These are phyloP conservation scores for Boletus hoseneyae DNA, from an alignment of 1,284 basidiomycete genomes.

Conservation along the genomic window DNA sequence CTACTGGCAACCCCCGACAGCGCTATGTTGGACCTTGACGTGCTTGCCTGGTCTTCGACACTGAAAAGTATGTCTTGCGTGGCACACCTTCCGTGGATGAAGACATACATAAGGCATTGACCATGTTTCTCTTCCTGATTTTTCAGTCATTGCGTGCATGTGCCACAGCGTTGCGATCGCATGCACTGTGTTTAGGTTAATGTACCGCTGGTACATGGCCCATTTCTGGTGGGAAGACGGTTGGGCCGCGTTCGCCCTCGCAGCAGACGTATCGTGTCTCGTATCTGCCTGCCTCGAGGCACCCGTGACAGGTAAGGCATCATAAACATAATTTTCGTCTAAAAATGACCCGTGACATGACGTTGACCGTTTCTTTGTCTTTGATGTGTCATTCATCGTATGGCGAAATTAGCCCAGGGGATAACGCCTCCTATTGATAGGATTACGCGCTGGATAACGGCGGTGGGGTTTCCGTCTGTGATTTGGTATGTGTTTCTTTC, in stretches of 20 bases:
- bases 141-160: slow-evolving; percentile 11
- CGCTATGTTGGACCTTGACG: background rate
- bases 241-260: slow-evolving; percentile 26
- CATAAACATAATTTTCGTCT: background rate
- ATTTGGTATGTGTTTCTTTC: slow-evolving; percentile 16
- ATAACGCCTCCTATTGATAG: background rate
- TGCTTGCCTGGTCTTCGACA: slow-evolving; percentile 11
- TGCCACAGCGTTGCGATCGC: slow-evolving; percentile 26
- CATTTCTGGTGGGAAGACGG: slow-evolving; percentile 31
- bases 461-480: slow-evolving; percentile 20
- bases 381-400: background rate
- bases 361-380: background rate
- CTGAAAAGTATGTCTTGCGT: slow-evolving; percentile 16
- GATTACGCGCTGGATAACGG: slow-evolving; percentile 13
- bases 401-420: background rate
- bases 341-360: background rate
- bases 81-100: background rate
- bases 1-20: background rate
- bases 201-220: slow-evolving; percentile 17
- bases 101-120: background rate
- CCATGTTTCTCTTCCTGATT: background rate
- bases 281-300: slow-evolving; percentile 1
- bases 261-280: slow-evolving; percentile 18
- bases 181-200: slow-evolving; percentile 25
- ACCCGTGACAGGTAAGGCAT: slow-evolving; percentile 6